Conservation (phyloP, 164 flowering plant species). For the Nymphaea thermarum region DNA sequence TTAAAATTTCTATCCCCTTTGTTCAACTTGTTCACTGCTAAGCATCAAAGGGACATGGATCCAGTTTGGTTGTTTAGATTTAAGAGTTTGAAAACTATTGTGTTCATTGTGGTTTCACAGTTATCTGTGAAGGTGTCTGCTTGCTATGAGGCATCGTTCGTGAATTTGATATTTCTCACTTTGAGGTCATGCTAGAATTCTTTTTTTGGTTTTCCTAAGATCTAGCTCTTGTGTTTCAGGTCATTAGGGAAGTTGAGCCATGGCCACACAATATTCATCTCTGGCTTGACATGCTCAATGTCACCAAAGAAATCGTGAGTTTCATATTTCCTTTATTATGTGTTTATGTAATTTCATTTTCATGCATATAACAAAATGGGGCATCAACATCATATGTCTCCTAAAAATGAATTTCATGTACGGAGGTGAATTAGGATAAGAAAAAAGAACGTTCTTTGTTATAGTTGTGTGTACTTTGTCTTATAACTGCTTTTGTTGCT, state of each 20-base stretch:
- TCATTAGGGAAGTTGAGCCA: constrained; percentile 67
- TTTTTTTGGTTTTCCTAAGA: too few species aligned
- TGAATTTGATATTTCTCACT: neutral
- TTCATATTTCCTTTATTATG: neutral
- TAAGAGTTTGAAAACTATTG: too few species aligned
- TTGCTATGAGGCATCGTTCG: neutral
- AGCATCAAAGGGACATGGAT: too few species aligned
- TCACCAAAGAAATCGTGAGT: constrained; percentile 44
- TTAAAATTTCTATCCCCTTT: too few species aligned
- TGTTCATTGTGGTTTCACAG: too few species aligned
- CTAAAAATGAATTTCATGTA: too few species aligned
- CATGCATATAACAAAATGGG: neutral
- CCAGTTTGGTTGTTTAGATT: too few species aligned
- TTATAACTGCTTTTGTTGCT: constrained; percentile 7
- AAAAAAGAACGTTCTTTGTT: neutral
- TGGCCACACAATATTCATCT: constrained; percentile 66
- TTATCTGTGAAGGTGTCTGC: too few species aligned
- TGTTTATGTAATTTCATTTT: neutral
- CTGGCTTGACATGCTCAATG: constrained; percentile 63
- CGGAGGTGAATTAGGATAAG: too few species aligned
- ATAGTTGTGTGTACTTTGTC: neutral
- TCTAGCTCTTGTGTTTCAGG: constrained; percentile 32
- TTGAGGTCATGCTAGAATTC: neutral
- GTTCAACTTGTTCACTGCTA: too few species aligned
- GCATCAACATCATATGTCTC: neutral